Evolutionary conservation across 148 eudicot genomes (phyloP), one percentile per base, ranked within the genome.

Genomic region (Chenopodium quinoa): DNA sequence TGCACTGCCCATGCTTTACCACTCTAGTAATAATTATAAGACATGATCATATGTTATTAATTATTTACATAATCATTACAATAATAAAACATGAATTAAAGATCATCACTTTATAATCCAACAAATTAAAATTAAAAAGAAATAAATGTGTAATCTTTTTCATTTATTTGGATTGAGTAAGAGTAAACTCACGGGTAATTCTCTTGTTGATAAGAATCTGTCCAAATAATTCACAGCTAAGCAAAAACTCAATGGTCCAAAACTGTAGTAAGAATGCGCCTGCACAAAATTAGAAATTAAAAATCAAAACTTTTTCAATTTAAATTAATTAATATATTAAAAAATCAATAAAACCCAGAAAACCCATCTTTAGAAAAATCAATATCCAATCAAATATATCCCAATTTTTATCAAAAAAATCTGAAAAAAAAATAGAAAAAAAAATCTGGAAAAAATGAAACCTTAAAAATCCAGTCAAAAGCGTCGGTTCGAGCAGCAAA

Each of bases 381-480:
- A 56, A 56, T 14, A 56, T 56, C 62, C 62, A 25, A 67, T 22
- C 37, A 27, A 67, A 62, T 62, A 27, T 27, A 29, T 67, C 9
- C 37, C 71, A 40, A 34, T 40, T 3, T 7, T 20, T 34, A 4
- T 3, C 7, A 71, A 71, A 7, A 7, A 16, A 34, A 34, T 14
- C 9, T 34, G 37, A 34, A 34, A 70, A 34, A 70, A 3, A 31
- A 34, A 0, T 34, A 34, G 4, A 34, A 71, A 12, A 20, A 69
- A 54, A 50, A 17, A 5, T 2, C 58, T 12, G 8, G 70, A 84
- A 46, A 22, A 75, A 23, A 76, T 69, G 81, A 27, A 25, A 94
- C 98, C 98, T 93, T 93, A 52, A 71, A 86, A 90, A 95, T 95
- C 99, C 98, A 93, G 86, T 93, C 90, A 85, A 93, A 81, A 78